phyloP scores from a whole-genome alignment of 257 asterid genomes.

The Nicotiana benthamiana region DNA sequence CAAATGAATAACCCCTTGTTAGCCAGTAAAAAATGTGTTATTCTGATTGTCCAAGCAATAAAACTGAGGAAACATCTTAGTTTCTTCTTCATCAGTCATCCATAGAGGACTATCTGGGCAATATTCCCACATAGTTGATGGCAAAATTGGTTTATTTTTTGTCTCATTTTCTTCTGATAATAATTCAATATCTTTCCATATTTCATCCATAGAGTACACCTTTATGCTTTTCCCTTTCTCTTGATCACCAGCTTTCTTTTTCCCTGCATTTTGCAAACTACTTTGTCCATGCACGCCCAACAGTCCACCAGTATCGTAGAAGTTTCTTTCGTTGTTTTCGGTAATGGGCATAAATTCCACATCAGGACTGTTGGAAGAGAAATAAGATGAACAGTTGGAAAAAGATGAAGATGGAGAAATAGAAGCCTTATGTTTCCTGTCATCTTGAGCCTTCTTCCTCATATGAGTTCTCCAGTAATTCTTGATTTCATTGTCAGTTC shows the following conservation, averaged over 20 bases:
- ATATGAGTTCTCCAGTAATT: slow-evolving; percentile 85
- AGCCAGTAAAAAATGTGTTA: neutral
- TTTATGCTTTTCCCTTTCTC: slow-evolving; percentile 20
- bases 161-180: slow-evolving; percentile 26
- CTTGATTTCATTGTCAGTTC: slow-evolving; percentile 90
- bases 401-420: slow-evolving; percentile 26
- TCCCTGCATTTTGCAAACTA: too few species aligned
- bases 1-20: neutral
- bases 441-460: slow-evolving; percentile 76
- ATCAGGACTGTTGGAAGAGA: slow-evolving; percentile 15
- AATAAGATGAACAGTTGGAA: slow-evolving; percentile 35
- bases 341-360: slow-evolving; percentile 12
- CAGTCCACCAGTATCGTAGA: slow-evolving; percentile 54
- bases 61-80: neutral
- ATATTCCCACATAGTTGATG: slow-evolving; percentile 56
- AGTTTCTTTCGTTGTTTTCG: slow-evolving; percentile 31
- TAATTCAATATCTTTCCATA: slow-evolving; percentile 40
- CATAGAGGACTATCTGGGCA: slow-evolving; percentile 32
- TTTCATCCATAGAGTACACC: slow-evolving; percentile 23
- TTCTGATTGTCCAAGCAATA: neutral
- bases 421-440: slow-evolving; percentile 19
- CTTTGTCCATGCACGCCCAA: neutral
- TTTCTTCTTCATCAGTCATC: slow-evolving; percentile 15
- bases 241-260: slow-evolving; percentile 15
- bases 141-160: slow-evolving; percentile 24